Percentiles rank a stretch among this genome's conserved stretches.
Evolutionary conservation across 371 early-diverging fungal species (phyloP).

Genomic region (Circinella minor): DNA sequence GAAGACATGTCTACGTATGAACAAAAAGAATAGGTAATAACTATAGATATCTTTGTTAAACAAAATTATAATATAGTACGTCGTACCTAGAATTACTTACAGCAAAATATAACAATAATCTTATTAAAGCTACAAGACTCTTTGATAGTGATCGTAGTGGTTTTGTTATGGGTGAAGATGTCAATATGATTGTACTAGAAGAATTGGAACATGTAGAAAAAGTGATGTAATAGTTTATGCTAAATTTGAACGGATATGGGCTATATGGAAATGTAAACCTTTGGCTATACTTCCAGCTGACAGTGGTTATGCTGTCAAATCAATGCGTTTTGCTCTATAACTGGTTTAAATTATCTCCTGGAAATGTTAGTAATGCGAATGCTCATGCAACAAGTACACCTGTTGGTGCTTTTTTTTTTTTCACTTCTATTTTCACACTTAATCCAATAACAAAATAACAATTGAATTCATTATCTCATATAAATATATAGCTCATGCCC

Average conservation of each 20-base stretch:
- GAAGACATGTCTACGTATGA: too few species aligned
- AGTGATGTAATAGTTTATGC: constrained; percentile 91
- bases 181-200: constrained; percentile 91
- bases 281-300: constrained; percentile 89
- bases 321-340: constrained; percentile 85
- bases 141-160: constrained; percentile 89
- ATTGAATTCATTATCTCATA: too few species aligned
- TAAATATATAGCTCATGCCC: constrained; percentile 59
- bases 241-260: constrained; percentile 87
- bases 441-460: too few species aligned
- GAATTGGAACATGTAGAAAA: constrained; percentile 87
- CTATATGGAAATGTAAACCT: constrained; percentile 93
- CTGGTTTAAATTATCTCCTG: constrained; percentile 60
- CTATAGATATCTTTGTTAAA: neutral
- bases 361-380: constrained; percentile 86
- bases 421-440: too few species aligned
- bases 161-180: constrained; percentile 96
- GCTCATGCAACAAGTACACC: constrained; percentile 96
- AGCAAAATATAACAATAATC: constrained; percentile 76
- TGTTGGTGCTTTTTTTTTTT: constrained; percentile 46
- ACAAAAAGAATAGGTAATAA: neutral
- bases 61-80: constrained; percentile 55
- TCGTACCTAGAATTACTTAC: constrained; percentile 86
- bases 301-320: constrained; percentile 83
- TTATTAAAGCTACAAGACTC: constrained; percentile 82